Evolutionary conservation across 2,329 filamentous ascomycete species (phyloP), one percentile per base, ranked within the genome.

Genomic region (Pyrenophora teres): DNA sequence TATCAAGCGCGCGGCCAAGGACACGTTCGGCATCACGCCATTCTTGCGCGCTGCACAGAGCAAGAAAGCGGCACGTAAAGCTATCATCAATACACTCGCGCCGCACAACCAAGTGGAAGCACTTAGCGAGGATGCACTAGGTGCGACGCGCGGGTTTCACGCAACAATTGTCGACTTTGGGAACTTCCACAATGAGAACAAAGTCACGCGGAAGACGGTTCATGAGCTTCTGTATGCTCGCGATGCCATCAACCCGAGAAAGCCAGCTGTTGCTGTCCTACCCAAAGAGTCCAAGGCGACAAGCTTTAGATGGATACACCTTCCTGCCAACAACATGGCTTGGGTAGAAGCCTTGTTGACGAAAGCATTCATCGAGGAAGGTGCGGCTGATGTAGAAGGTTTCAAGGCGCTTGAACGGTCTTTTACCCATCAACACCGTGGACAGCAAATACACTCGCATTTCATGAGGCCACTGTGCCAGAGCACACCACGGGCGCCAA

Each of bases 311-410:
- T 78, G 76, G 76, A 77, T 78, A 30, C 76, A 78, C 60, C 61
- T 78, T 4, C 76, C 76, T 13, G 76, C 74, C 0, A 78, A 78
- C 48, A 80, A 83, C 64, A 79, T 84, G 62, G 79, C 81, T 1
- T 87, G 85, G 85, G 80, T 83, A 4, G 84, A 87, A 68, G 80
- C 83, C 0, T 72, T 87, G 1, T 71, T 87, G n/a, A 83, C 83
- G 1, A 87, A 87, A 57, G 79, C 79, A 6, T 87, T 87, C 58
- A 82, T 87, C 30, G 85, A 87, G 65, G 81, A 83, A 32, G 83
- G 83, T 0, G 79, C 81, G 13, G 78, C 78, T n/a, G 84, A 87
- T 63, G 80, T 86, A 1, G 82, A 86, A 62, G 81, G 81, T 1
- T 87, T 86, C 71, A 87, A 86, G 60, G 81, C 83, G 0, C 65